These are phyloP conservation scores for Volvox reticuliferus DNA, from an alignment of 139 green algal genomes.

Conservation along the genomic window DNA sequence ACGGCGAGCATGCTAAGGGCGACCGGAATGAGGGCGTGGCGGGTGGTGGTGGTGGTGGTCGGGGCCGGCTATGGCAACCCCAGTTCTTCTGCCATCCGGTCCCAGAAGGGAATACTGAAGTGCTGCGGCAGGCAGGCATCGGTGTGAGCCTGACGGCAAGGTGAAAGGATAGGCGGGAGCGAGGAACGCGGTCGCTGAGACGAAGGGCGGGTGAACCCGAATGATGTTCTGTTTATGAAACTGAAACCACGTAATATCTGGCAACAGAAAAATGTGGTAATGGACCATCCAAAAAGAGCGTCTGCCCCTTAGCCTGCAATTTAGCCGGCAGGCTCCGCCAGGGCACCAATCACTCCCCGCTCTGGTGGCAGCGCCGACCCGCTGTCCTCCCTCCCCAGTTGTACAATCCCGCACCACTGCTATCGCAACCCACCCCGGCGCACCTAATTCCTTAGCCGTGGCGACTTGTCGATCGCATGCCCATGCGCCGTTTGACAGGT, in stretches of 20 bases:
- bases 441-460: not conserved
- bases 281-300: not conserved
- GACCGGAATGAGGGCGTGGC: not conserved
- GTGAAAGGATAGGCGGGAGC: not conserved
- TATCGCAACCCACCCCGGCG: not conserved
- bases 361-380: not conserved
- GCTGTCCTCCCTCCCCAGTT: not conserved
- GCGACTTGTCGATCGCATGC: not conserved
- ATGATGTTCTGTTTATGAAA: not conserved
- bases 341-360: not conserved
- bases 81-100: constrained; percentile 18
- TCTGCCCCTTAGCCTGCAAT: not conserved
- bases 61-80: constrained; percentile 14
- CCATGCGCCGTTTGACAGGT: not conserved
- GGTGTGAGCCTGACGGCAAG: not conserved
- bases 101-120: constrained; percentile 9
- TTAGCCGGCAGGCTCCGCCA: not conserved
- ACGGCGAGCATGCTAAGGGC: not conserved
- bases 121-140: constrained; percentile 25
- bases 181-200: not conserved
- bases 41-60: not conserved
- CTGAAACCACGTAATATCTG: not conserved
- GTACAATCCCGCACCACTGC: not conserved
- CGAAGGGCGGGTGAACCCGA: not conserved
- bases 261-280: not conserved